A percentile compares a stretch with the other conserved stretches of the same genome.
Evolutionary conservation across 2,329 filamentous ascomycete genomes (phyloP).

Genomic region (Acarospora socialis): DNA sequence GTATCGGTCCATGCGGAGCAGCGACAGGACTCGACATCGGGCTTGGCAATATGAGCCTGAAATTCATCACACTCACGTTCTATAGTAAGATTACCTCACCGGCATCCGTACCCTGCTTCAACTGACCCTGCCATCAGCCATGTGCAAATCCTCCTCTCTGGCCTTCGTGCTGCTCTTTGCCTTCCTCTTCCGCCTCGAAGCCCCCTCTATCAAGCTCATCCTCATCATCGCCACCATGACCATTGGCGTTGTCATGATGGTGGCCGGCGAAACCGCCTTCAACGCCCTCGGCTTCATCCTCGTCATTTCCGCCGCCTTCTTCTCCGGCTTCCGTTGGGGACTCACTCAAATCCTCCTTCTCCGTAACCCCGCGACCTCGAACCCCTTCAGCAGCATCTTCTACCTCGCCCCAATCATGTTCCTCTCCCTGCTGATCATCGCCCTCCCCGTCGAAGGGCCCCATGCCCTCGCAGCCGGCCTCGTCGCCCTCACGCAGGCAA

Average conservation of each 20-base stretch:
- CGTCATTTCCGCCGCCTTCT: slow-evolving; percentile 85
- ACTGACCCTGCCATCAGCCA: slow-evolving; percentile 39
- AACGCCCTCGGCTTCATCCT: slow-evolving; percentile 74
- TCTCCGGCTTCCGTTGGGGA: slow-evolving; percentile 95
- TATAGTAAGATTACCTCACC: slow-evolving; percentile 50
- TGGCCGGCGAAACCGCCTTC: slow-evolving; percentile 86
- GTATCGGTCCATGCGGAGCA: slow-evolving; percentile 80
- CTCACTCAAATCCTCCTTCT: slow-evolving; percentile 93
- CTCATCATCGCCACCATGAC: slow-evolving; percentile 88
- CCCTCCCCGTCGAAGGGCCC: slow-evolving; percentile 75
- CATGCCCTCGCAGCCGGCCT: slow-evolving; percentile 52
- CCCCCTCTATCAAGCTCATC: slow-evolving; percentile 71
- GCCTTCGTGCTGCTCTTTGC: slow-evolving; percentile 93
- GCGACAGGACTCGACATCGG: slow-evolving; percentile 94
- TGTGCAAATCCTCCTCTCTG: slow-evolving; percentile 96
- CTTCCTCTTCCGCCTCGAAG: slow-evolving; percentile 83
- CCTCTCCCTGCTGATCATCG: slow-evolving; percentile 60
- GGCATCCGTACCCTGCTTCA: background rate
- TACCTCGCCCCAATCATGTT: slow-evolving; percentile 99
- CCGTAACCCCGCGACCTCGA: slow-evolving; percentile 84
- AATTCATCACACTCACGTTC: slow-evolving; percentile 93
- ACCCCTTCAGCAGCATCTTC: slow-evolving; percentile 94
- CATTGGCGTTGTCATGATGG: slow-evolving; percentile 90
- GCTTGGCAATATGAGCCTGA: slow-evolving; percentile 85
- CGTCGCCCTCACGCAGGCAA: slow-evolving; percentile 45